These are phyloP conservation scores for Forsythia viridissima DNA, from an alignment of 257 asterid genomes.

Conservation along the genomic window DNA sequence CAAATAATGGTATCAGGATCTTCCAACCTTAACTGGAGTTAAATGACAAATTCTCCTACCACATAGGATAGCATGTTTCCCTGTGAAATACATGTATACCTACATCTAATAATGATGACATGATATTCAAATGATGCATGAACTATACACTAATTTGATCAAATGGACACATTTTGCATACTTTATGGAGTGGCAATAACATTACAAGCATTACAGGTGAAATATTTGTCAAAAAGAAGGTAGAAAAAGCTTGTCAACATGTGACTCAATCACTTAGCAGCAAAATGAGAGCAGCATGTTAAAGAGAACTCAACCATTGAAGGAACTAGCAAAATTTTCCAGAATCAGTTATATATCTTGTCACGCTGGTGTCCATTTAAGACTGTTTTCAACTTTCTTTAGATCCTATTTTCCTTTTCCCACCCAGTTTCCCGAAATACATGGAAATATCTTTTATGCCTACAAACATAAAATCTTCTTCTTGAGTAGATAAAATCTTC, in stretches of 20 bases:
- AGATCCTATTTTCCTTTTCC: neutral
- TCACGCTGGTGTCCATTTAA: neutral
- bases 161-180: neutral
- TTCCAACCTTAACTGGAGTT: neutral
- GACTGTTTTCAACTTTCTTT: neutral
- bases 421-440: neutral
- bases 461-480: too few species aligned
- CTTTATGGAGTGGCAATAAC: neutral
- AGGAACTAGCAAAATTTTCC: neutral
- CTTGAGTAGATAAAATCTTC: too few species aligned
- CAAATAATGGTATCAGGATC: too few species aligned
- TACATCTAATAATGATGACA: neutral
- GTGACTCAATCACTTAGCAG: neutral
- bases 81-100: neutral
- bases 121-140: neutral
- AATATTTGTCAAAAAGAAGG: neutral
- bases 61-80: neutral
- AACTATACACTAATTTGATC: neutral
- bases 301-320: neutral
- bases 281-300: neutral
- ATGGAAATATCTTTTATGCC: neutral
- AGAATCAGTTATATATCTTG: neutral
- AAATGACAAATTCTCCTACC: neutral
- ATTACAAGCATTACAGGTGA: neutral
- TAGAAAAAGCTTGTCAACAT: neutral